These are phyloP conservation scores for Choanephora cucurbitarum DNA, from an alignment of 371 early-diverging fungal genomes.

Conservation along the genomic window DNA sequence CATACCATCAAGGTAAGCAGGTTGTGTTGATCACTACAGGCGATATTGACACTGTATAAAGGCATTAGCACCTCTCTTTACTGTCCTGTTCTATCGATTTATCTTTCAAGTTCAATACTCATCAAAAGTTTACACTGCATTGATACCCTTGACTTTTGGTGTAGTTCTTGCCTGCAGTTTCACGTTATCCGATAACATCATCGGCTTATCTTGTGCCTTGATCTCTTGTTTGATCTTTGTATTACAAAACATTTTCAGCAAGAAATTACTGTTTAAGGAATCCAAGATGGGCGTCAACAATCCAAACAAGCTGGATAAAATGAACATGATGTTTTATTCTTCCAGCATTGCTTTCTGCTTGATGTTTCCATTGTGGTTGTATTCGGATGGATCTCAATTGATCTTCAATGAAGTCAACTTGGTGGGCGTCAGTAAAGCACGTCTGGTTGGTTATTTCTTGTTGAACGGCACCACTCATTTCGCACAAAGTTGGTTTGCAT, in stretches of 20 bases:
- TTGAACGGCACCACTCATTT: conserved; percentile 81
- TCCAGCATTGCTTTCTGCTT: conserved; percentile 66
- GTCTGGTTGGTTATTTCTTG: conserved; percentile 52
- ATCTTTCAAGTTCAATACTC: conserved; percentile 68
- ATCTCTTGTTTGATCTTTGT: conserved; percentile 80
- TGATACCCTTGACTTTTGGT: conserved; percentile 83
- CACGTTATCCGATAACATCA: conserved; percentile 52
- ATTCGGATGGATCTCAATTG: conserved; percentile 67
- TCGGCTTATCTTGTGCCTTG: conserved; percentile 76
- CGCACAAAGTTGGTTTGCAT: conserved; percentile 77
- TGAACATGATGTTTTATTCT: conserved; percentile 82
- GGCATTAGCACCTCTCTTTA: conserved; percentile 89
- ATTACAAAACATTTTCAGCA: conserved; percentile 82
- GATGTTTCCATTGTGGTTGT: conserved; percentile 84
- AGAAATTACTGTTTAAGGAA: conserved; percentile 69
- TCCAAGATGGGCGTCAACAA: conserved; percentile 38
- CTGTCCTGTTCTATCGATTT: conserved; percentile 75
- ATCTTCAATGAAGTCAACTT: neutral
- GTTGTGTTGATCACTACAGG: too few species aligned
- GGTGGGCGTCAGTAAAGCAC: conserved; percentile 5
- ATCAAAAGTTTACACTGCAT: conserved; percentile 68
- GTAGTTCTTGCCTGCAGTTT: conserved; percentile 60
- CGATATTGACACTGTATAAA: too few species aligned
- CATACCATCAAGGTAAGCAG: conserved; percentile 86
- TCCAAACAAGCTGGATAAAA: conserved; percentile 78